A percentile compares a stretch with the other conserved stretches of the same genome.
Evolutionary conservation across 2,329 filamentous ascomycete species (phyloP).

Genomic region (Raffaelea deltoideospora): DNA sequence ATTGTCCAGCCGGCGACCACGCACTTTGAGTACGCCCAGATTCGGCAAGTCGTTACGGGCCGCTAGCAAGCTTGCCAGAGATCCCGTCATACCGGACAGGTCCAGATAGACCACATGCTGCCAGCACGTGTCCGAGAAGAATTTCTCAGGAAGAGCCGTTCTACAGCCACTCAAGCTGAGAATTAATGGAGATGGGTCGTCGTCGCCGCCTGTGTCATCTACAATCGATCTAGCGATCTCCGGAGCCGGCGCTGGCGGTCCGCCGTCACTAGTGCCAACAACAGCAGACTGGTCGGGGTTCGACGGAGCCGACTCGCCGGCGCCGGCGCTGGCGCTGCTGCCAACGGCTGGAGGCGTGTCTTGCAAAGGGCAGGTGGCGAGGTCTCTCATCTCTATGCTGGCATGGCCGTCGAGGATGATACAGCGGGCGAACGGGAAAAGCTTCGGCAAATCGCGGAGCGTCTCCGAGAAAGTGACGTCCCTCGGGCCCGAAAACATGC

Average conservation of each 20-base stretch:
- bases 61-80: slow-evolving; percentile 20
- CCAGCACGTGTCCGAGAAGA: slow-evolving; percentile 23
- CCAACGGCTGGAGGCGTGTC: too few relatives aligned
- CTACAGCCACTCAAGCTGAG: slow-evolving; percentile 30
- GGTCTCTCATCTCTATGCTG: too few relatives aligned
- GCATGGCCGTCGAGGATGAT: slow-evolving; percentile 32
- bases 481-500: slow-evolving; percentile 24
- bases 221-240: too few relatives aligned
- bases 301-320: too few relatives aligned
- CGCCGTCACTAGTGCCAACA: too few relatives aligned
- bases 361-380: too few relatives aligned
- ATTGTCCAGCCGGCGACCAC: slow-evolving; percentile 31
- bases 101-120: slow-evolving; percentile 35
- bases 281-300: too few relatives aligned
- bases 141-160: slow-evolving; percentile 21
- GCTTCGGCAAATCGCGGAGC: slow-evolving; percentile 20
- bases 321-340: too few relatives aligned
- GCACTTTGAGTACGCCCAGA: slow-evolving; percentile 36
- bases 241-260: neutral
- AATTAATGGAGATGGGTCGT: slow-evolving; percentile 17
- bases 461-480: slow-evolving; percentile 22
- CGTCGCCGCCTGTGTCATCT: neutral
- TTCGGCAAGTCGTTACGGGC: slow-evolving; percentile 20
- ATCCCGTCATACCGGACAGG: slow-evolving; percentile 32
- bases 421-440: slow-evolving; percentile 29